Base-by-base conservation (phyloP, 2,329 filamentous ascomycete genomes). In the Amauroascus niger region DNA sequence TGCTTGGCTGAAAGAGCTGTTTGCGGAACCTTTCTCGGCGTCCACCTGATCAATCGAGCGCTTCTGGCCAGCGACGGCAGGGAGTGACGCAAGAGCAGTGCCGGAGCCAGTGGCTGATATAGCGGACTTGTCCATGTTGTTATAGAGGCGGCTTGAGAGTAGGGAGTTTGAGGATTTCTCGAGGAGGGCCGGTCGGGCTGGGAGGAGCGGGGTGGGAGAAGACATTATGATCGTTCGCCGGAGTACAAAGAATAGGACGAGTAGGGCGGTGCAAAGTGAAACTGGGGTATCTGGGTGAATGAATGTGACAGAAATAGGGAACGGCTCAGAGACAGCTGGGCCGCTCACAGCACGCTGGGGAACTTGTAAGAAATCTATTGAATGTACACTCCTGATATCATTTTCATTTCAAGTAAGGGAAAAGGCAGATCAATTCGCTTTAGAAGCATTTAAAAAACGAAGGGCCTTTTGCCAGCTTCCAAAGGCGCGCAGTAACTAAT, bases 121-220 rank as follows among this genome's bases (percentile, higher is more conserved):
- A 13, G 18, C 7, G 8, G 32, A 11, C 32, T 45, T 46, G 20
- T 46, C 14, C 22, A 46, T 37, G 32, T 14, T 40, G 18, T 28
- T 13, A 14, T 39, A 20, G 3, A 20, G 6, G 47, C 55, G 61
- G 51, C 50, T 56, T 50, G 62, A 62, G 24, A 66, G 66, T 28
- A 68, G 67, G 43, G 69, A 66, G 68, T 72, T 72, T 60, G 65
- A 57, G 54, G 67, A 65, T 59, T 71, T 72, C 54, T 71, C 69
- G 32, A 69, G 67, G 51, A 72, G 66, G 50, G 71, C 65, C 45
- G 64, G 70, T 61, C 70, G 63, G 41, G 66, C 65, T 28, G 68
- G 64, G 58, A 69, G 69, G 53, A 65, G 54, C 3, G 68, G 65
- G 54, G 64, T 71, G 55, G 62, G 45, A 50, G 40, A 20, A 33